These are phyloP conservation scores for Apiospora pterosperma DNA, from an alignment of 2,329 filamentous ascomycete species.

Conservation along the genomic window DNA sequence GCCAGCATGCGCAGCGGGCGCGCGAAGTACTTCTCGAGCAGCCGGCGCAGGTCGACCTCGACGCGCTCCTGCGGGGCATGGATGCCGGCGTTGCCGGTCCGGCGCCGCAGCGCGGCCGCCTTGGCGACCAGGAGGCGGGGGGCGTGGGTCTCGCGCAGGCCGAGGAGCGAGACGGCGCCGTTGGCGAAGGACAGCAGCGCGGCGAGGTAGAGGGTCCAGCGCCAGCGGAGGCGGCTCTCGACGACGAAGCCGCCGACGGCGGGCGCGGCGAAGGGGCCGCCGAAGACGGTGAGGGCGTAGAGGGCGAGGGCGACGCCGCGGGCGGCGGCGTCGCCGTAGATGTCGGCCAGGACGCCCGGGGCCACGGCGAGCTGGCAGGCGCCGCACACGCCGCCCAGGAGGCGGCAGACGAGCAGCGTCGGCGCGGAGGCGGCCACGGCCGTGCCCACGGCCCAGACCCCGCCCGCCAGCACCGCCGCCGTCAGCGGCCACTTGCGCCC, in stretches of 20 bases:
- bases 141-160: background rate
- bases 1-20: constrained; percentile 5
- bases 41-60: background rate
- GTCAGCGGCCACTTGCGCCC: background rate
- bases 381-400: constrained; percentile 4
- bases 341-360: background rate
- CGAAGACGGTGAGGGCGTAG: constrained; percentile 2
- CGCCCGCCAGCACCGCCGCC: background rate
- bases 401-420: background rate
- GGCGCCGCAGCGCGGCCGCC: background rate
- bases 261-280: constrained; percentile 1
- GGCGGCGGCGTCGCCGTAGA: background rate
- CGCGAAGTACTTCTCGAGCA: constrained; percentile 2
- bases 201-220: constrained; percentile 2
- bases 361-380: background rate
- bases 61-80: background rate
- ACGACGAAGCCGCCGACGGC: background rate
- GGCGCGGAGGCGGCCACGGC: background rate
- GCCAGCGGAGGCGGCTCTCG: background rate
- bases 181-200: background rate
- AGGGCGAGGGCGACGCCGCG: constrained; percentile 1
- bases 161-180: background rate
- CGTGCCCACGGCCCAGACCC: background rate
- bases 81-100: background rate
- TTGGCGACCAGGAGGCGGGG: background rate